phyloP scores from a whole-genome alignment of 73 alveolate genomes.

The Paramecium octaurelia region DNA sequence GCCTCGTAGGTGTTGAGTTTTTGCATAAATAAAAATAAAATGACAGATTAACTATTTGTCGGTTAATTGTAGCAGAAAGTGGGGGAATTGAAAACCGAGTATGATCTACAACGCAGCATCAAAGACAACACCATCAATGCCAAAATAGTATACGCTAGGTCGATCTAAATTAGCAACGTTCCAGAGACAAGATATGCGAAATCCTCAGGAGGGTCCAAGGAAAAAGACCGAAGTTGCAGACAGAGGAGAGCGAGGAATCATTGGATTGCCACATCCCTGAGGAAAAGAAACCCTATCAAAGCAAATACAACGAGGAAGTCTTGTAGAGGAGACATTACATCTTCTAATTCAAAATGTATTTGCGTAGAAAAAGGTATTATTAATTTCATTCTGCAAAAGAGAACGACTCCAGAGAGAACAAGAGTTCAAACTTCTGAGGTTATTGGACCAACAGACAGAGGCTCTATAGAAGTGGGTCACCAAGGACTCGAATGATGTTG shows the following conservation, averaged over 20 bases:
- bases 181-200: constrained; percentile 41
- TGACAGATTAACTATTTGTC: constrained; percentile 49
- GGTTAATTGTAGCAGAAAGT: constrained; percentile 29
- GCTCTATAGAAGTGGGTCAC: constrained; percentile 34
- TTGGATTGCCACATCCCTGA: background rate
- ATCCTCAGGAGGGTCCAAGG: background rate
- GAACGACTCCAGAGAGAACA: constrained; percentile 2
- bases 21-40: background rate
- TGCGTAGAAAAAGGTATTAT: background rate
- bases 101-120: background rate
- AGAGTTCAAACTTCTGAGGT: background rate
- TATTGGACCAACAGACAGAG: constrained; percentile 2
- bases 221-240: background rate
- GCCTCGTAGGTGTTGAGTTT: constrained; percentile 16
- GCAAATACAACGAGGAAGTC: background rate
- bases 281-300: background rate
- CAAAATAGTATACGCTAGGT: background rate
- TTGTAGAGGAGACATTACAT: constrained; percentile 36
- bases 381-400: background rate
- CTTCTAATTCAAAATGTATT: constrained; percentile 28
- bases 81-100: constrained; percentile 20
- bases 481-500: background rate
- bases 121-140: constrained; percentile 45
- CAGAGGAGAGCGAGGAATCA: background rate
- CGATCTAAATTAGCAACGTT: background rate